phyloP scores from a whole-genome alignment of 768 basidiomycete genomes.

The Tulasnella sp. region DNA sequence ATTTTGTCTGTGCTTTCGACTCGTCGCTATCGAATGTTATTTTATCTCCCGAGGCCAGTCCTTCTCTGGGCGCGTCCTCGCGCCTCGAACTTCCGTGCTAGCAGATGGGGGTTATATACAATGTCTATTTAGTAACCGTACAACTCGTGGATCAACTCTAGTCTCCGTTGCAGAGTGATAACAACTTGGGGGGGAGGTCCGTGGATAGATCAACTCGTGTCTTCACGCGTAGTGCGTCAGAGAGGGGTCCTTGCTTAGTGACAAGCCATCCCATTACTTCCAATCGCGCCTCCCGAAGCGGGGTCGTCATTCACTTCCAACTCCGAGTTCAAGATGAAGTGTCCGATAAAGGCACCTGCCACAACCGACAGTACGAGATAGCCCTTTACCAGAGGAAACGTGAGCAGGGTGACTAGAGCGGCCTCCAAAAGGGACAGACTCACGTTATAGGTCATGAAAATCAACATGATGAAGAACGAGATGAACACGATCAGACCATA shows the following conservation, averaged over 20 bases:
- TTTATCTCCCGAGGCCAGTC: not conserved
- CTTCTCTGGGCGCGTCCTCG: not conserved
- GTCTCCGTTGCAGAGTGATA: too few species aligned
- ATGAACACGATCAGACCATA: conserved; percentile 73
- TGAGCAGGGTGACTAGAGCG: not conserved
- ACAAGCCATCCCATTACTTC: conserved; percentile 69
- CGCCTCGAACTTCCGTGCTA: not conserved
- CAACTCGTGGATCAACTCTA: too few species aligned
- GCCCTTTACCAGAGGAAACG: conserved; percentile 43
- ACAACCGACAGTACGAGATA: conserved; percentile 81
- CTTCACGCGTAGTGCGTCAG: not conserved
- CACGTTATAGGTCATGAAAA: conserved; percentile 96
- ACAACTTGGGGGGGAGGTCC: too few species aligned
- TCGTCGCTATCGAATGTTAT: not conserved
- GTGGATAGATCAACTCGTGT: not conserved
- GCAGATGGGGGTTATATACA: not conserved
- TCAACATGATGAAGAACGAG: conserved; percentile 87
- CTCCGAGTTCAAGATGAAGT: conserved; percentile 62
- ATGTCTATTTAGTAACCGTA: not conserved
- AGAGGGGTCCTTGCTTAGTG: conserved; percentile 40
- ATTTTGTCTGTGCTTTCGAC: not conserved
- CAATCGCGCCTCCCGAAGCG: conserved; percentile 30
- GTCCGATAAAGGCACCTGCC: conserved; percentile 72
- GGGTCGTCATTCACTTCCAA: conserved; percentile 58
- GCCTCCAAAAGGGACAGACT: conserved; percentile 28